Base-by-base conservation (phyloP, 2,329 filamentous ascomycete species). In the Diaporthe ampelina region DNA sequence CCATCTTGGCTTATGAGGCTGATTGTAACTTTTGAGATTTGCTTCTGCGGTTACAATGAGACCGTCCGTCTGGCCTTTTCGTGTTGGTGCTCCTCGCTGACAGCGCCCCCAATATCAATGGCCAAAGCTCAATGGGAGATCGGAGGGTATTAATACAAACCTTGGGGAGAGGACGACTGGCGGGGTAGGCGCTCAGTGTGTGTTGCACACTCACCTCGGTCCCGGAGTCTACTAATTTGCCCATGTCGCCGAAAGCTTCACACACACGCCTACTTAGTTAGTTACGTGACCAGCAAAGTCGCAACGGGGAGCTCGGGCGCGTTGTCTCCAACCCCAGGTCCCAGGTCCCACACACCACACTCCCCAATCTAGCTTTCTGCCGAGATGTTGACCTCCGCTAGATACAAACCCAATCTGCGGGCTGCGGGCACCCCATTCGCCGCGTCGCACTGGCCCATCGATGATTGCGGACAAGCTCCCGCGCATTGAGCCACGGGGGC, bases 381-480 rank as follows among this genome's bases (percentile, higher is more conserved):
- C 63, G 63, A 67, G 63, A 52, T 52, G 63, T 35, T 13, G 21
- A 50, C 21, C 45, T 67, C 63, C 45, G 45, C 45, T 52, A 67
- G 63, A 40, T 54, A 67, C 29, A 67, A 67, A 67, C 29, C 32
- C 63, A 67, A 67, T 67, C 63, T 67, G 21, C 45, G 17, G 21
- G 40, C 40, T 32, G 19, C 29, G 7, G 29, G 7, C 29, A 67
- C 26, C 29, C 32, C 7, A 67, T 67, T 67, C 29, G 63, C 3
- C 63, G 21, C 21, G 63, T 7, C 63, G 32, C 21, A 24, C n/a
- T 37, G 29, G 45, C 21, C 45, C 5, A 29, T 11, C 1, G 40
- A 17, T 26, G 63, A 32, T 21, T 26, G 9, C 37, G 35, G 43
- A 67, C 61, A 67, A 67, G 61, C 63, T 52, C 45, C 32, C 63